Evolutionary conservation across 768 basidiomycete species (phyloP).

Genomic region (Baorangia bicolor): DNA sequence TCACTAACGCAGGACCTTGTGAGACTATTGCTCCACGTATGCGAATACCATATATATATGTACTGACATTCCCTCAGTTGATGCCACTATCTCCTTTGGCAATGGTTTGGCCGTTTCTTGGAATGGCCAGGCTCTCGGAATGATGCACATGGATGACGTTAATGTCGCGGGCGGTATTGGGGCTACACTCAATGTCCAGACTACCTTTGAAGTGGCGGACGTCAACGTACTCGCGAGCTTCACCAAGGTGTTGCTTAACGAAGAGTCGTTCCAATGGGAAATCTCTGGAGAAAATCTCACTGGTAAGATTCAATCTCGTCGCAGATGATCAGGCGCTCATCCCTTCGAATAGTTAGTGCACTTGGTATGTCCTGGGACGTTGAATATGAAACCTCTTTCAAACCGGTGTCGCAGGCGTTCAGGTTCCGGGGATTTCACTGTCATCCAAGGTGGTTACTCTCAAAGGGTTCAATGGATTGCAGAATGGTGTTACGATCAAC

Average conservation of each 20-base stretch:
- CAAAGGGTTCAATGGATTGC: constrained; percentile 69
- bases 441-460: constrained; percentile 57
- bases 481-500: constrained; percentile 59
- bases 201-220: constrained; percentile 58
- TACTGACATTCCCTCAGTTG: constrained; percentile 40
- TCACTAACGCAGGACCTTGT: constrained; percentile 75
- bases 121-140: constrained; percentile 56
- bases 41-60: neutral
- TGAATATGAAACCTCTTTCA: neutral
- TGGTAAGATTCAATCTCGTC: constrained; percentile 34
- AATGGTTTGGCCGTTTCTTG: constrained; percentile 61
- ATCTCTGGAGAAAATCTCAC: constrained; percentile 65
- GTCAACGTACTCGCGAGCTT: constrained; percentile 59
- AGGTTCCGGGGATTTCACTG: constrained; percentile 54
- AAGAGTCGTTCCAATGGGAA: constrained; percentile 67
- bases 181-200: constrained; percentile 52
- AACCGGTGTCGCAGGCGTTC: constrained; percentile 43
- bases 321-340: constrained; percentile 2
- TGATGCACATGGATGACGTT: constrained; percentile 59
- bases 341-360: constrained; percentile 45
- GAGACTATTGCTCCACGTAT: constrained; percentile 24
- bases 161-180: constrained; percentile 62
- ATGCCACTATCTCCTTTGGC: constrained; percentile 66
- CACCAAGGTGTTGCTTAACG: constrained; percentile 62
- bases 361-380: constrained; percentile 41